These are phyloP conservation scores for Entomortierella beljakovae DNA, from an alignment of 192 early-diverging fungal species.

Conservation along the genomic window DNA sequence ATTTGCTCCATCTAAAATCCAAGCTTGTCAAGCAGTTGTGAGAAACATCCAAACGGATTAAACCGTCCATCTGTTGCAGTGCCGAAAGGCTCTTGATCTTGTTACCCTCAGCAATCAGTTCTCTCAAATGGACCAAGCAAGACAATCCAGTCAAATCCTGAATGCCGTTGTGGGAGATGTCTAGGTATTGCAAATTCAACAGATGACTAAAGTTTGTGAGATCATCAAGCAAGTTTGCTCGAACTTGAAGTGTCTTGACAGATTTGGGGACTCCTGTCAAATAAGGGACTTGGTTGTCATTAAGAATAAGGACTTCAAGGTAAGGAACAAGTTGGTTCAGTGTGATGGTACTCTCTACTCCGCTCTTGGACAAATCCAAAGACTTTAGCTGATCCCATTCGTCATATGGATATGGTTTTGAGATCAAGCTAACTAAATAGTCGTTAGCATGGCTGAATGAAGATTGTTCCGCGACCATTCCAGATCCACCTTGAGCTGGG, in stretches of 20 bases:
- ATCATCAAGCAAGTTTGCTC: constrained; percentile 42
- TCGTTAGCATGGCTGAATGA: constrained; percentile 43
- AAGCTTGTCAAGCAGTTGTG: constrained; percentile 49
- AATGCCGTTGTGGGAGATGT: constrained; percentile 57
- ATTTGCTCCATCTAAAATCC: constrained; percentile 43
- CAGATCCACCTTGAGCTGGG: neutral
- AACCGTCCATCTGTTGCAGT: constrained; percentile 49
- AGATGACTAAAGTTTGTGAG: constrained; percentile 47
- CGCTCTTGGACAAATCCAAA: constrained; percentile 32
- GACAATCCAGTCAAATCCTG: constrained; percentile 47
- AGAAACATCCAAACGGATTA: constrained; percentile 53
- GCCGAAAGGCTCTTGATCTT: constrained; percentile 48
- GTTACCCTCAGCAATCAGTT: constrained; percentile 57
- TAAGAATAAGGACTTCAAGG: constrained; percentile 34
- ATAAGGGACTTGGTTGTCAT: constrained; percentile 42
- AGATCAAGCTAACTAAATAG: constrained; percentile 23
- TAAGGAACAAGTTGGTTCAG: constrained; percentile 28
- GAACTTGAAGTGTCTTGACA: constrained; percentile 44
- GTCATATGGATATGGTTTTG: constrained; percentile 35
- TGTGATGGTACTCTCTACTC: constrained; percentile 33
- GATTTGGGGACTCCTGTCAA: constrained; percentile 41
- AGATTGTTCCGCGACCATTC: constrained; percentile 30
- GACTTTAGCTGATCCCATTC: constrained; percentile 51
- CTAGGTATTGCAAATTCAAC: constrained; percentile 54
- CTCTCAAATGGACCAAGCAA: constrained; percentile 44